Evolutionary conservation across 257 asterid genomes (phyloP).

Genomic region (Osmanthus fragrans): DNA sequence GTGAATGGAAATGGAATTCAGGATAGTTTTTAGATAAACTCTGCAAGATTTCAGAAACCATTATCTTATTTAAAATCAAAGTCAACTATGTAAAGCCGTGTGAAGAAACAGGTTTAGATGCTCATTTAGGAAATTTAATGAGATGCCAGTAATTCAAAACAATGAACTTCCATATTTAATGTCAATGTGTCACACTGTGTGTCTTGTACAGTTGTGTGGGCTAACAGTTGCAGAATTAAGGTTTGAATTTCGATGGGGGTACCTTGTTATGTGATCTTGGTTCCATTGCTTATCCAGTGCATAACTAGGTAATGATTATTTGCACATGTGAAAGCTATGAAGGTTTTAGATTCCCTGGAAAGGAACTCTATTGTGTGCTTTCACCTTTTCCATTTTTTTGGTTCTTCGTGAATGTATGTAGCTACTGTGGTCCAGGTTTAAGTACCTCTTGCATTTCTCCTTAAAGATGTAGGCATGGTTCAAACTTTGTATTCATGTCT

Average conservation of each 20-base stretch:
- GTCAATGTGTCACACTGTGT: neutral
- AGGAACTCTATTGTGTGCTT: neutral
- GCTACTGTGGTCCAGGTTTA: neutral
- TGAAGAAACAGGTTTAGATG: neutral
- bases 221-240: neutral
- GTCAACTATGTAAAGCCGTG: neutral
- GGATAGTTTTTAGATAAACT: neutral
- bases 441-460: neutral
- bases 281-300: neutral
- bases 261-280: neutral
- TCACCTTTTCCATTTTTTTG: neutral
- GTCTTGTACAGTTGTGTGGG: neutral
- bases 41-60: neutral
- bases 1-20: neutral
- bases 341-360: neutral
- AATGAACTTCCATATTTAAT: neutral
- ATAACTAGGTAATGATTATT: neutral
- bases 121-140: neutral
- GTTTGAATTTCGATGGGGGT: neutral
- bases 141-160: neutral
- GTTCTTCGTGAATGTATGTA: neutral
- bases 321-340: neutral
- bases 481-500: neutral
- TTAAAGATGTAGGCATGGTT: neutral
- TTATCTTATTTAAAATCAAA: neutral